Base-by-base conservation (phyloP, 495 filamentous ascomycete genomes). In the Ramalina intermedia region DNA sequence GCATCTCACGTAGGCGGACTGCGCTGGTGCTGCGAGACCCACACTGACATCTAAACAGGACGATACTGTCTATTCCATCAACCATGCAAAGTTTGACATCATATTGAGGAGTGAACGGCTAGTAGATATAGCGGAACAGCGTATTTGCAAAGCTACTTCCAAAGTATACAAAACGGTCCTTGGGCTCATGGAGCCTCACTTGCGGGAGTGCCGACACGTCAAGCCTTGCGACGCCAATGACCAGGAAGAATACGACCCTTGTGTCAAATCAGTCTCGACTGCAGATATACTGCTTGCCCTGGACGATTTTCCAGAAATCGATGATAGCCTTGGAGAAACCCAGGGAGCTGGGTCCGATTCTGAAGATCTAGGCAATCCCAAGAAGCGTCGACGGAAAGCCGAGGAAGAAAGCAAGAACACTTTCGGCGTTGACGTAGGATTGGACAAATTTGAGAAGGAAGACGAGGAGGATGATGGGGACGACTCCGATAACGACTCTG, bases 61-160 rank as follows among this genome's bases (percentile, higher is more conserved):
- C 27, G 65, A 81, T 46, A 63, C 86, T 45, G 74, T 85, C 18
- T 67, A 96, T 41, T 79, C 84, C 26, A 70, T 96, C 21, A 94
- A 95, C 61, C 82, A 87, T 59, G 82, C 85, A 35, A 95, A 89
- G 58, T 81, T 86, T 40, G 71, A 78, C 4, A 84, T 96, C 13
- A 72, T 83, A 16, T 72, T 93, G 47, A 85, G 91, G 46, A 95
- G 82, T 53, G 71, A 75, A 44, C 79, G 79, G 20, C 80, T 98
- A 27, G 75, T 82, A 37, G 66, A 71, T 3, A 65, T 79, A 20
- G 81, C 72, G 3, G 67, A 69, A 54, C 75, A 71, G 54, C 74
- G 66, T 56, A 71, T 77, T 51, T 81, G 80, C 44, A 69, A 70
- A 51, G 76, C 64, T 0, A 88, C 89, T 0, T 73, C 78, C 3